Evolutionary conservation across 2,329 filamentous ascomycete species (phyloP), one percentile per base, ranked within the genome.

Genomic region (Thelonectria olida): DNA sequence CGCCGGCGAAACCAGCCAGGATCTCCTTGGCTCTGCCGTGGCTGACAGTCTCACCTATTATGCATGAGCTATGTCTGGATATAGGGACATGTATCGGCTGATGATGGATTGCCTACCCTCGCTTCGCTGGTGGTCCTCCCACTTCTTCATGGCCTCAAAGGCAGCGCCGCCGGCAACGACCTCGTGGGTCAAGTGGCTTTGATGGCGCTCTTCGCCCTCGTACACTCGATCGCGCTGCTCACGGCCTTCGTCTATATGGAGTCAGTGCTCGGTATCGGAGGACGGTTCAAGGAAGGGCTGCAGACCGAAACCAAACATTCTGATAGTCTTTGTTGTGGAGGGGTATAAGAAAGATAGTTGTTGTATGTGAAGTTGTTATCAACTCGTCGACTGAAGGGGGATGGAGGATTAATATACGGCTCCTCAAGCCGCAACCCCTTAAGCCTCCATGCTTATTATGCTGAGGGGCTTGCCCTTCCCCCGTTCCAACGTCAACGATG

Each of bases 1-100:
- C 90, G 48, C 87, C 91, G 25, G 89, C 91, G 57, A 94, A 81
- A 61, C 88, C 91, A 15, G 85, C 90, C 28, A 95, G 78, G 44
- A 91, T 75, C 80, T 94, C 92, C 82, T 95, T 95, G 74, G 92
- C 92, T 72, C 92, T 90, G 41, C 80, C 80, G 80, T 95, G 92
- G 66, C 83, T 85, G 70, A 94, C 88, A 7, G 84, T 75, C 82
- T 93, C 51, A 17, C 59, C 59, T 62, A 13, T 15, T 4, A 5
- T 4, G 4, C 17, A 20, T 62, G 5, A 62, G 22, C 3, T 47
- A 38, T 27, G 0, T 23, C 6, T 7, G 2, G 5, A 5, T 13
- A n/a, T 15, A 8, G n/a, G 6, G 28, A 12, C 3, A 10, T 6
- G n/a, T n/a, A 15, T 36, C 12, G 23, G 53, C 7, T 8, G 10